Conservation (phyloP, 805 yeast genomes). For the Schwanniomyces pseudopolymorphus region DNA sequence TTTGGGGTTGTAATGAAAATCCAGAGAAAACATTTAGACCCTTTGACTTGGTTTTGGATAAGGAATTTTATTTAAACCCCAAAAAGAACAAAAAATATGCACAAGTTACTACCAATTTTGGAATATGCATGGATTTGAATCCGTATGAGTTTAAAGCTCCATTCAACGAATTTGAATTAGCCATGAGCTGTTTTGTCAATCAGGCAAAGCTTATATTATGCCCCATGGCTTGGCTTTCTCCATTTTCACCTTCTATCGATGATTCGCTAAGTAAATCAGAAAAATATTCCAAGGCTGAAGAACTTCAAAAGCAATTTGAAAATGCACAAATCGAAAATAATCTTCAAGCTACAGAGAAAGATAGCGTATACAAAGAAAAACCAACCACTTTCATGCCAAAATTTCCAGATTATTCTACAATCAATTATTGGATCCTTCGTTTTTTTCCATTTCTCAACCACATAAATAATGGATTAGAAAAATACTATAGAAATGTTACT, state of each 20-base stretch:
- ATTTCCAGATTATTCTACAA: conserved; percentile 47
- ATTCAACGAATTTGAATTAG: conserved; percentile 70
- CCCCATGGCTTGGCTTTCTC: conserved; percentile 86
- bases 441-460: conserved; percentile 60
- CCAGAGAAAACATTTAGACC: conserved; percentile 54
- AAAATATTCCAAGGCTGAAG: conserved; percentile 3
- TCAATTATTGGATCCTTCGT: conserved; percentile 75
- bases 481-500: conserved; percentile 22
- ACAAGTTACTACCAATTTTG: conserved; percentile 50
- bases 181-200: conserved; percentile 48
- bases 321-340: neutral
- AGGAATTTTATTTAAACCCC: conserved; percentile 14
- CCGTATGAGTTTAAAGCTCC: conserved; percentile 85
- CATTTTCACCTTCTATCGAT: conserved; percentile 43
- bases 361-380: neutral
- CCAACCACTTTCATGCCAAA: conserved; percentile 16
- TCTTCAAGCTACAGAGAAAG: neutral
- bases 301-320: neutral
- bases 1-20: conserved; percentile 76
- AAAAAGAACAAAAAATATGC: conserved; percentile 20
- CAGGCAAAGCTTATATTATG: conserved; percentile 58
- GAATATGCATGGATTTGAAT: conserved; percentile 93
- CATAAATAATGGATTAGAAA: conserved; percentile 21
- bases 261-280: conserved; percentile 5
- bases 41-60: conserved; percentile 38